phyloP scores from a whole-genome alignment of 345 rosid species.

The Gossypium australe region DNA sequence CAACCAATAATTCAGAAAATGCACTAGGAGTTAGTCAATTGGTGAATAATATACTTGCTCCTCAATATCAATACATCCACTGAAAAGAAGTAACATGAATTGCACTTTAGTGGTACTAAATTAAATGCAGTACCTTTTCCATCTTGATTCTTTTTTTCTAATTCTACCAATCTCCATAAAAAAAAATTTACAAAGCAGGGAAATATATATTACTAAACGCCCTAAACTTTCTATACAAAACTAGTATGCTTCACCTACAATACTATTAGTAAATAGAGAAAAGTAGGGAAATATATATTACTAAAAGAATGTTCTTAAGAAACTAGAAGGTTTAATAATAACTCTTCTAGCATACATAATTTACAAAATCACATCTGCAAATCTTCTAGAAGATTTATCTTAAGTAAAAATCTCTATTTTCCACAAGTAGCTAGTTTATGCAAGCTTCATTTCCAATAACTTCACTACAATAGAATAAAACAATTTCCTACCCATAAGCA shows the following conservation, averaged over 20 bases:
- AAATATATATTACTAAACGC: no score
- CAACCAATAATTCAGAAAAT: conserved; percentile 3
- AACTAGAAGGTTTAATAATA: background rate
- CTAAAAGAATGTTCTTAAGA: background rate
- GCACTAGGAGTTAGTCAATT: background rate
- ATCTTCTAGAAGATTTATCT: background rate
- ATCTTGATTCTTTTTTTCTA: background rate
- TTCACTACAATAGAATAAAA: background rate
- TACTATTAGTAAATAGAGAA: background rate
- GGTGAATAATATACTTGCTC: background rate
- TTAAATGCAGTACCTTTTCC: background rate
- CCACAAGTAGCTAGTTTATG: background rate
- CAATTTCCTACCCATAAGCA: background rate
- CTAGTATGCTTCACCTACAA: background rate
- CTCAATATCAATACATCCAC: background rate
- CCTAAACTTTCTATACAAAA: background rate
- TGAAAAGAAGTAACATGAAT: background rate
- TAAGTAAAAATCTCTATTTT: conserved; percentile 4
- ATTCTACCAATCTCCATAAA: background rate
- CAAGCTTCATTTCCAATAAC: background rate
- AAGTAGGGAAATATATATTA: background rate
- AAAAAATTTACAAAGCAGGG: background rate
- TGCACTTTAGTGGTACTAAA: background rate
- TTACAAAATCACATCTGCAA: background rate
- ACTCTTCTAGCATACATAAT: conserved; percentile 2